Percentiles rank a stretch among this genome's conserved stretches.
Conservation (phyloP, 176 grass and related monocot genomes). For the Thalia dealbata region DNA sequence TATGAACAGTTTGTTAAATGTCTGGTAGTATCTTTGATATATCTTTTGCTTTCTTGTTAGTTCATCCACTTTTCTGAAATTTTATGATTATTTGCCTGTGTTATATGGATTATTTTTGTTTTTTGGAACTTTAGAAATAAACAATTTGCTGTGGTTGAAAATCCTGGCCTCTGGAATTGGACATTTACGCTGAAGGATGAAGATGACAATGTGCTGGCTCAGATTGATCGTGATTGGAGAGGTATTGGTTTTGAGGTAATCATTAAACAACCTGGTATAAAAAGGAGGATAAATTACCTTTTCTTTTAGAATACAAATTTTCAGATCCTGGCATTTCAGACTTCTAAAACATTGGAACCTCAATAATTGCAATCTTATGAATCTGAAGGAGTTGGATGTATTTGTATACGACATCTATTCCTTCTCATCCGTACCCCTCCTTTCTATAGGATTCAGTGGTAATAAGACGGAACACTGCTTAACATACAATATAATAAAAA, state of each 20-base stretch:
- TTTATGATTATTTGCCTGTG: neutral
- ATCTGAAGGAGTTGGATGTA: neutral
- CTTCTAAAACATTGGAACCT: neutral
- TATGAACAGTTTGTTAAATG: neutral
- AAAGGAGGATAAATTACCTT: neutral
- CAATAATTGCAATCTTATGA: neutral
- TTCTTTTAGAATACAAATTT: neutral
- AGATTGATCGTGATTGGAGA: constrained; percentile 92
- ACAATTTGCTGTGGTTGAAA: constrained; percentile 98
- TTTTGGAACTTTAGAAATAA: constrained; percentile 50
- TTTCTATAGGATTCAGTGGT: neutral
- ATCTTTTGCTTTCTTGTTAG: neutral
- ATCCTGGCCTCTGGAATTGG: constrained; percentile 97
- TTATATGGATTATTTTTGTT: neutral
- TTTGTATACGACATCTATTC: neutral
- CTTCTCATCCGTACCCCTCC: neutral
- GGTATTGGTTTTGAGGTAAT: constrained; percentile 87
- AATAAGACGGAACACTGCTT: neutral
- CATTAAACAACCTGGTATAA: neutral
- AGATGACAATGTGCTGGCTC: constrained; percentile 63
- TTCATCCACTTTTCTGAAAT: neutral
- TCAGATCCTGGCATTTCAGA: neutral
- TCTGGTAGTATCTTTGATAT: neutral
- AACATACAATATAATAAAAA: too few species aligned
- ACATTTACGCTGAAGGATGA: constrained; percentile 80